Percentiles rank a stretch among this genome's conserved stretches.
phyloP scores from a whole-genome alignment of 495 filamentous ascomycete species.

The Penicillium ochrochloron region DNA sequence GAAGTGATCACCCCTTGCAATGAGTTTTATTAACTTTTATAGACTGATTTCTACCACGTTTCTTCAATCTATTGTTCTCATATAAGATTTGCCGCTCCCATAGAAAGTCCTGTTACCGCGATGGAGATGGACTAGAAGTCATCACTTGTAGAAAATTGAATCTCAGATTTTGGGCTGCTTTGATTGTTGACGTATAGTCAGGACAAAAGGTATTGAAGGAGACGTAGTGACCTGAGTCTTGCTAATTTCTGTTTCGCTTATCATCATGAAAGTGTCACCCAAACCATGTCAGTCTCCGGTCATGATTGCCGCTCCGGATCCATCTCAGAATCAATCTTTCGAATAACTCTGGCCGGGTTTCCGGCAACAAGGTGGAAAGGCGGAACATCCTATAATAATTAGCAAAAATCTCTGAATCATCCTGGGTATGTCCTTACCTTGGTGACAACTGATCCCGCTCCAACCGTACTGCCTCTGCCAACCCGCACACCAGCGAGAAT shows the following conservation, averaged over 20 bases:
- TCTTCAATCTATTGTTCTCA: background rate
- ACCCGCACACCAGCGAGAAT: slow-evolving; percentile 27
- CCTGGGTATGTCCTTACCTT: slow-evolving; percentile 58
- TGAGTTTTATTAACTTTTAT: no score
- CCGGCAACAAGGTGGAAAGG: slow-evolving; percentile 61
- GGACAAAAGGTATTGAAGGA: background rate
- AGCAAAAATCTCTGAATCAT: background rate
- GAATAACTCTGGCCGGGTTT: slow-evolving; percentile 65
- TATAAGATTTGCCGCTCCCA: background rate
- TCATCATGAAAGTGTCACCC: background rate
- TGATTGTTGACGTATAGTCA: background rate
- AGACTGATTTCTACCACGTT: no score
- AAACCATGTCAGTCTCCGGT: background rate
- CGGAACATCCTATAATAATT: slow-evolving; percentile 53
- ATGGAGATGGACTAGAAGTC: background rate
- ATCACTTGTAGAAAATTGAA: background rate
- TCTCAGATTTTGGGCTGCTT: background rate
- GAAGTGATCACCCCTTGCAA: no score
- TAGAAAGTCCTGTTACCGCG: background rate
- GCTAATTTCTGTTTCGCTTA: background rate
- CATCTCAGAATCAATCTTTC: slow-evolving; percentile 30
- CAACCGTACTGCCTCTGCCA: slow-evolving; percentile 64
- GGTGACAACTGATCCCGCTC: slow-evolving; percentile 81
- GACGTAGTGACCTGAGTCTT: background rate
- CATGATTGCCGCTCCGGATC: slow-evolving; percentile 8